Evolutionary conservation across 257 asterid genomes (phyloP), one percentile per base, ranked within the genome.

Genomic region (Solanum phureja): DNA sequence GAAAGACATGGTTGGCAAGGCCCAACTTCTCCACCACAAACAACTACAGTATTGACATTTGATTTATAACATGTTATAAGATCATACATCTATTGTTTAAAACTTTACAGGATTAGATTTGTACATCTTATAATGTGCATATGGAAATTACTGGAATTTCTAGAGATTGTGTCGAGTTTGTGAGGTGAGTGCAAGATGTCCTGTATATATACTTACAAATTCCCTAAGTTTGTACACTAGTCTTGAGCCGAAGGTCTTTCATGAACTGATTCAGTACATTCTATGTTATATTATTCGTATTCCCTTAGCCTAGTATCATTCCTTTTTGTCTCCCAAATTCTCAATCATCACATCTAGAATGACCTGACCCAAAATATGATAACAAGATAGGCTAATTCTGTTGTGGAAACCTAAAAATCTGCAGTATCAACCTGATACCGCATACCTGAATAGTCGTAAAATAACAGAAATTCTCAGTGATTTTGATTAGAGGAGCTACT

Each of bases 1-100:
- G 92, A 92, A 0, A 93, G 87, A 73, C 98, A 95, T 71, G 98
- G 96, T 33, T 92, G 95, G 95, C 91, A 88, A 58, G 91, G 90
- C 84, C 88, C 92, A 8, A 34, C 89, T 6, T 91, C 89, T 12
- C 91, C 87, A 0, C 95, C 90, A 29, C 94, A 92, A 58, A 8
- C 91, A 87, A 72, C 98, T 29, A 89, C 95, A 89, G 98, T 98
- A 19, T 92, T 92, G 21, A 95, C 98, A 29, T 88, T 96, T 24
- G 92, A 93, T 85, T 88, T 96, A 56, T 96, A 89, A 89, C 60
- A 81, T 81, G 68, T 16, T 81, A 8, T 49, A 81, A 18, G 7
- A 4, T 38, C 84, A 44, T 19, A 27, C 84, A 7, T 77, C 29
- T 9, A 27, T 81, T 13, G 42, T 29, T 46, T 81, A 27, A 46